phyloP scores from a whole-genome alignment of 495 filamentous ascomycete genomes.

The Aspergillus sparsus region DNA sequence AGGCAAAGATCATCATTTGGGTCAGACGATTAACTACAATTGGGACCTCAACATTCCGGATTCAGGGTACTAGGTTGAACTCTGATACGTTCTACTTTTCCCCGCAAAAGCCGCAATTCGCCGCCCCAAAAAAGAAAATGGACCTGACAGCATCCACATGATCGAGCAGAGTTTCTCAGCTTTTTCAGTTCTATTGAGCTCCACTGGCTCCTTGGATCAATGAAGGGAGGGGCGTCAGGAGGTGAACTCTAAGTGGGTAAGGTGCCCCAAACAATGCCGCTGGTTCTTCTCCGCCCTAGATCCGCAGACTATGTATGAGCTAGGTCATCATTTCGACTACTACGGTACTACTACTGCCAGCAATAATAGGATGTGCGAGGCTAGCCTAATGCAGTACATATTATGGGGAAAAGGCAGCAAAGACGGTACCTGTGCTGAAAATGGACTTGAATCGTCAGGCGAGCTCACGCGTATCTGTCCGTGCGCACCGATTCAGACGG shows the following conservation, averaged over 20 bases:
- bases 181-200: slow-evolving; percentile 26
- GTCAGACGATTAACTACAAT: slow-evolving; percentile 34
- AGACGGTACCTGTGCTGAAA: slow-evolving; percentile 14
- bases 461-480: slow-evolving; percentile 31
- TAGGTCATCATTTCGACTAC: slow-evolving; percentile 23
- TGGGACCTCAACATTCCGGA: slow-evolving; percentile 28
- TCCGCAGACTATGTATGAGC: slow-evolving; percentile 22
- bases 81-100: slow-evolving; percentile 33
- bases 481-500: slow-evolving; percentile 27
- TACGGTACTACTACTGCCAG: slow-evolving; percentile 19
- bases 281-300: slow-evolving; percentile 25
- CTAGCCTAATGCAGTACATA: slow-evolving; percentile 23
- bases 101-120: slow-evolving; percentile 37
- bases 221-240: slow-evolving; percentile 22
- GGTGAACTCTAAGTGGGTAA: slow-evolving; percentile 27
- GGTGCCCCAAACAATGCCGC: slow-evolving; percentile 21
- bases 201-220: slow-evolving; percentile 23
- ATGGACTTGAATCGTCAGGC: slow-evolving; percentile 22
- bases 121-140: slow-evolving; percentile 34
- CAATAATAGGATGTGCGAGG: slow-evolving; percentile 14
- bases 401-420: slow-evolving; percentile 19
- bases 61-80: slow-evolving; percentile 24
- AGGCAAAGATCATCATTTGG: slow-evolving; percentile 28
- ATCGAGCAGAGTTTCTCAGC: slow-evolving; percentile 30
- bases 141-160: slow-evolving; percentile 36